Base-by-base conservation (phyloP, 106 monocot genomes). In the Apostasia shenzhenica region DNA sequence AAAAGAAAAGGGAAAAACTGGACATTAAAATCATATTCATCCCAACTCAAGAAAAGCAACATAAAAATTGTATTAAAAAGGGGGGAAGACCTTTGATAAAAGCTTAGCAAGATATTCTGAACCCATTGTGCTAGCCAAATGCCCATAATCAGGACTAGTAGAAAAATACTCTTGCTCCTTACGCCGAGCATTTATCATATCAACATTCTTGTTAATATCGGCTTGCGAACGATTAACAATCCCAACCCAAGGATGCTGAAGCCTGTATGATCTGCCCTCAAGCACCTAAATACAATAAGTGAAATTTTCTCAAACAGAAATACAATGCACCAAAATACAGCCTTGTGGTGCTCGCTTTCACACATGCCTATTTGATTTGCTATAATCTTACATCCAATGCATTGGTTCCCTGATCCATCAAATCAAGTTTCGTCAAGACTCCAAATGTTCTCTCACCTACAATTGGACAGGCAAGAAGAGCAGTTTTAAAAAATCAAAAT, bases 321-420 rank as follows among this genome's bases (percentile, higher is more conserved):
- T 50, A 26, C 26, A 4, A 50, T 50, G 50, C 8, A 50, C 50
- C 4, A 5, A 50, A 50, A 50, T 4, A 50, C 50, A 50, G 50
- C 50, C 4, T 50, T 50, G 26, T 26, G 26, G 26, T 26, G 0
- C 26, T 0, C 26, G 26, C 26, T 26, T 26, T 26, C 26, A 26
- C 26, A 26, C 26, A 26, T 26, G 26, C 26, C 26, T 26, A 26
- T 26, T 26, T 26, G 26, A 26, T 26, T 26, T 26, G 26, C 26
- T 26, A 52, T 40, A 38, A 61, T 54, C 84, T 50, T 87, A 97
- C 97, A 83, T 97, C 97, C 52, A 87, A 75, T 77, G 97, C 97
- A 81, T 97, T 97, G 73, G 97, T 97, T 65, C 97, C 97, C 84
- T 92, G 74, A 78, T 97, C 97, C 97, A 97, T 97, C 63, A 97